Evolutionary conservation across 2,329 filamentous ascomycete species (phyloP).

Genomic region (Botryotinia convoluta): DNA sequence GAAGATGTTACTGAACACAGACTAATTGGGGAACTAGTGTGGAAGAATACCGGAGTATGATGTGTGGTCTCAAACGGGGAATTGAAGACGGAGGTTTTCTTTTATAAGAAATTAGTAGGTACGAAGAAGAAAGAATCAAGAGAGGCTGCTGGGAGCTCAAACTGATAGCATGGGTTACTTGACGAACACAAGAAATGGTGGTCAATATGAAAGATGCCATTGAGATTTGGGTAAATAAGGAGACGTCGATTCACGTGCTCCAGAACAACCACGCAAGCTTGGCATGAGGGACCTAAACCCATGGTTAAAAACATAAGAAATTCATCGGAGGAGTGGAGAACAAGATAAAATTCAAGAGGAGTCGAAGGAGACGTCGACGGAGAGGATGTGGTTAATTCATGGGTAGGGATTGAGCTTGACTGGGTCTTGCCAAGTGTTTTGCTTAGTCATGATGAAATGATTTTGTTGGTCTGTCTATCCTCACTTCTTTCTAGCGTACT

Average conservation of each 20-base stretch:
- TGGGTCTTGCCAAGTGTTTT: background rate
- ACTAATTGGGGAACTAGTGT: slow-evolving; percentile 9
- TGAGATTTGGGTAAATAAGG: background rate
- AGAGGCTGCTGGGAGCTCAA: background rate
- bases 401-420: background rate
- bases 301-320: background rate
- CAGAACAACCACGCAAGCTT: background rate
- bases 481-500: background rate
- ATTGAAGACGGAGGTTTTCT: slow-evolving; percentile 52
- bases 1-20: background rate
- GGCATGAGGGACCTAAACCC: too few species aligned
- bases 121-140: background rate
- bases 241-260: background rate
- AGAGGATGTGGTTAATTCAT: background rate
- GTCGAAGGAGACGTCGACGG: background rate
- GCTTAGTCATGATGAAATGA: background rate
- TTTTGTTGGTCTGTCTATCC: background rate
- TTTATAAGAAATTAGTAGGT: slow-evolving; percentile 54
- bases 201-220: background rate
- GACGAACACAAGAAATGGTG: background rate
- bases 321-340: background rate
- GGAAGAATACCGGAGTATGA: slow-evolving; percentile 56
- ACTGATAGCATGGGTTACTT: background rate
- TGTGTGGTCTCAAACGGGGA: slow-evolving; percentile 48
- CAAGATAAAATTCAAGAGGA: background rate